Evolutionary conservation across 352 stramenopile genomes (phyloP), one percentile per base, ranked within the genome.

Genomic region (Globisporangium megalacanthum): DNA sequence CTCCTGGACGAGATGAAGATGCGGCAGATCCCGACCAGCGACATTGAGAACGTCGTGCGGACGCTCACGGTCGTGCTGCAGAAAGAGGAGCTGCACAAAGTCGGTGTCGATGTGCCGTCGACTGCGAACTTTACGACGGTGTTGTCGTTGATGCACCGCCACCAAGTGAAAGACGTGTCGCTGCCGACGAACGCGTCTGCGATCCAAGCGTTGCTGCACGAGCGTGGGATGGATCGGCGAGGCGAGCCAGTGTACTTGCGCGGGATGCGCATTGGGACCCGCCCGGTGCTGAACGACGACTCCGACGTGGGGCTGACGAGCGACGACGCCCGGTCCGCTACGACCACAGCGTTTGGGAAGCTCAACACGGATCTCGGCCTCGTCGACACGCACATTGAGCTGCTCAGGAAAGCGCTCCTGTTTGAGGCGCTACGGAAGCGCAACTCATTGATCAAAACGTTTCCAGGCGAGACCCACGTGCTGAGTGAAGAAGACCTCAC

Each of bases 401-500:
- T 79, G 10, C 60, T 91, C 4, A 73, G 78, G 25, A 88, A 88
- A 48, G 65, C 65, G 19, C 52, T 91, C 17, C 65, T 91, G 4
- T 67, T 87, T 39, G 81, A 91, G 51, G 76, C 81, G 5, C 54
- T 91, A 22, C 76, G 71, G 0, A 89, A 89, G 53, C 75, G 78
- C 50, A 88, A 88, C 57, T 91, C 81, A n/a, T 59, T 89, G 4
- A 63, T 84, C 36, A 83, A 79, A 22, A 85, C 74, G 6, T 90
- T 89, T 47, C 69, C 78, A 0, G 71, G 69, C 15, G 66, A 83
- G 44, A 83, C 72, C 4, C 62, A 66, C 19, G 70, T 83, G 13
- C 55, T 91, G 13, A 60, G 60, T 0, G 66, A 82, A 22, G 60
- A 75, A 31, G 70, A 85, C 17, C 56, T 76, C 0, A 54, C 65